phyloP scores from a whole-genome alignment of 768 basidiomycete species.

The Leucosporidium creatinivorum region DNA sequence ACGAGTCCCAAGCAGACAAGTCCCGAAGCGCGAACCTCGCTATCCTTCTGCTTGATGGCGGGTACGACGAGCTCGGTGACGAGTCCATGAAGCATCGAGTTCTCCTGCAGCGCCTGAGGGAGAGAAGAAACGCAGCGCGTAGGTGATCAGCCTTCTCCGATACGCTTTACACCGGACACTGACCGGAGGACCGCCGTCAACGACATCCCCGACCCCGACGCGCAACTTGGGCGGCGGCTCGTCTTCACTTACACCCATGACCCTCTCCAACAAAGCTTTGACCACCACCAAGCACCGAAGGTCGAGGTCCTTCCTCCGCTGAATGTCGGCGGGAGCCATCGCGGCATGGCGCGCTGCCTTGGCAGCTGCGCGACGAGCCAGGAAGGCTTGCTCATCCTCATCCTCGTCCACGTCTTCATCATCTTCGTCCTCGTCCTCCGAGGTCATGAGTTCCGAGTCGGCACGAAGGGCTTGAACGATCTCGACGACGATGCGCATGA shows the following conservation, averaged over 20 bases:
- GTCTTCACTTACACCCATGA: slow-evolving; percentile 60
- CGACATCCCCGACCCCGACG: too few relatives aligned
- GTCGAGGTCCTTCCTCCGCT: slow-evolving; percentile 58
- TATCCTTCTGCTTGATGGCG: slow-evolving; percentile 78
- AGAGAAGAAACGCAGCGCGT: neutral
- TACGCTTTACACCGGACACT: too few relatives aligned
- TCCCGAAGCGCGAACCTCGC: slow-evolving; percentile 70
- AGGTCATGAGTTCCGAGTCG: slow-evolving; percentile 31
- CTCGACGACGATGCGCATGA: slow-evolving; percentile 82
- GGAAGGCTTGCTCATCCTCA: slow-evolving; percentile 4
- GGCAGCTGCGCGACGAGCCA: neutral
- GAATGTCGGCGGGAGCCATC: slow-evolving; percentile 46
- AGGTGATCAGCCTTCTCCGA: too few relatives aligned
- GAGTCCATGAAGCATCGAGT: slow-evolving; percentile 61
- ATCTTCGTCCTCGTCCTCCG: slow-evolving; percentile 37
- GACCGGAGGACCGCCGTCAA: too few relatives aligned
- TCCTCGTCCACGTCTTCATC: slow-evolving; percentile 3
- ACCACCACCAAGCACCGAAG: slow-evolving; percentile 67
- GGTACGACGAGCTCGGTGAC: slow-evolving; percentile 81
- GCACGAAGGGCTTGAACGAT: slow-evolving; percentile 68
- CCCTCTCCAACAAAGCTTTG: slow-evolving; percentile 75
- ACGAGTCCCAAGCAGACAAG: slow-evolving; percentile 72
- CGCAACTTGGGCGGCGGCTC: too few relatives aligned
- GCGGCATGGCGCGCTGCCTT: slow-evolving; percentile 42
- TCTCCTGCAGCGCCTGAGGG: slow-evolving; percentile 51